phyloP scores from a whole-genome alignment of 2,329 filamentous ascomycete genomes.

The Fusarium liriodendri region DNA sequence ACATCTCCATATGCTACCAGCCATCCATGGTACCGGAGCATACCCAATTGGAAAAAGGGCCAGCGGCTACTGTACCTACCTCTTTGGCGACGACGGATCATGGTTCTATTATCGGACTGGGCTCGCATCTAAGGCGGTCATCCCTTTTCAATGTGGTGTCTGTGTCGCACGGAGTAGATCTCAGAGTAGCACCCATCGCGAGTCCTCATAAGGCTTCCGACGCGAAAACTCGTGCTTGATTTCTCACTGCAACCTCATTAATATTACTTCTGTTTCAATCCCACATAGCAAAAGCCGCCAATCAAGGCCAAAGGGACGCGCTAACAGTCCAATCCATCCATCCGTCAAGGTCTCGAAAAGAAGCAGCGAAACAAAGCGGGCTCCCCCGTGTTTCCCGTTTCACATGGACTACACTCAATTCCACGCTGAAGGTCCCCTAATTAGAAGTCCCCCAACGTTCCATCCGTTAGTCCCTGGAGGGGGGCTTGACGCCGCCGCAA shows the following conservation, averaged over 20 bases:
- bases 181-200: not conserved
- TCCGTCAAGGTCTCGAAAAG: constrained; percentile 15
- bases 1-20: constrained; percentile 34
- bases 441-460: constrained; percentile 22
- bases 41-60: constrained; percentile 30
- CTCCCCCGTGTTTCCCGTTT: constrained; percentile 36
- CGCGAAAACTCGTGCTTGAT: not conserved
- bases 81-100: constrained; percentile 8
- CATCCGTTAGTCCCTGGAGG: constrained; percentile 1
- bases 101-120: constrained; percentile 8
- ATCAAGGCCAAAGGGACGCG: constrained; percentile 10
- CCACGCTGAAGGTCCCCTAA: constrained; percentile 9
- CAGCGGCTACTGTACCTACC: not conserved
- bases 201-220: not conserved
- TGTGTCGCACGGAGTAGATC: not conserved
- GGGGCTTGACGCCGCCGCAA: constrained; percentile 11
- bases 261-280: constrained; percentile 29
- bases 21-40: constrained; percentile 34
- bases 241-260: constrained; percentile 2
- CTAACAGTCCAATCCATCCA: not conserved
- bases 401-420: constrained; percentile 1
- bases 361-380: constrained; percentile 23
- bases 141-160: constrained; percentile 12
- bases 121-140: not conserved
- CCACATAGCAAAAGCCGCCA: constrained; percentile 3